A percentile compares a stretch with the other conserved stretches of the same genome.
These are phyloP conservation scores for Apiospora koreana DNA, from an alignment of 2,329 filamentous ascomycete genomes.

Conservation along the genomic window DNA sequence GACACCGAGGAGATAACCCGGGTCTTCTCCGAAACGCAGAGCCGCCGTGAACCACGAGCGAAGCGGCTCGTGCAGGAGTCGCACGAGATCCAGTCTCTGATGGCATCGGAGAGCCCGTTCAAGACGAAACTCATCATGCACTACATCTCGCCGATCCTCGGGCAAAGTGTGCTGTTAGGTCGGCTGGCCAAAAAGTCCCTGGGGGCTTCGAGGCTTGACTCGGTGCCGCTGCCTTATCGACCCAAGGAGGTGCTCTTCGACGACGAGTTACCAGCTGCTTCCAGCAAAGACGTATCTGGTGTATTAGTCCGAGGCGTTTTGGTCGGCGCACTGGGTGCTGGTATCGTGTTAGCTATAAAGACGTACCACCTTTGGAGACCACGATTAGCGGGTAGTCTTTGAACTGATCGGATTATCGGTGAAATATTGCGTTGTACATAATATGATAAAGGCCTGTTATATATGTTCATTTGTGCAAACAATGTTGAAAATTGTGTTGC, in stretches of 20 bases:
- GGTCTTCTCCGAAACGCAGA: conserved; percentile 22
- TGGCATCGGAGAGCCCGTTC: conserved; percentile 21
- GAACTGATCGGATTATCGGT: background rate
- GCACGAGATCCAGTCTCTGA: conserved; percentile 21
- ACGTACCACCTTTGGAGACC: background rate
- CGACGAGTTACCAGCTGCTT: conserved; percentile 19
- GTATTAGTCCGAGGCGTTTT: background rate
- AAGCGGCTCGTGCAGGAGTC: conserved; percentile 16
- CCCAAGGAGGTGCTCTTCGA: conserved; percentile 17
- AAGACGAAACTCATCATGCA: conserved; percentile 7
- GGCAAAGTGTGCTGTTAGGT: background rate
- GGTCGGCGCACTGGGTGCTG: background rate
- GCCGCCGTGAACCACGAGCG: conserved; percentile 18
- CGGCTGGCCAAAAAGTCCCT: background rate
- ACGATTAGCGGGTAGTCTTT: background rate
- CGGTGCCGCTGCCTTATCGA: conserved; percentile 18
- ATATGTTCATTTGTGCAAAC: no score
- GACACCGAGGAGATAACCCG: conserved; percentile 17
- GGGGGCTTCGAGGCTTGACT: background rate
- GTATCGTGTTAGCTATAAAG: background rate
- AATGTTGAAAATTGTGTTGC: background rate
- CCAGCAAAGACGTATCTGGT: background rate
- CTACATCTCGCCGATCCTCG: background rate
- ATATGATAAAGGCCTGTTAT: no score
- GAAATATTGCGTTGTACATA: background rate